These are phyloP conservation scores for Penicillium sp. DNA, from an alignment of 2,329 filamentous ascomycete species.

Conservation along the genomic window DNA sequence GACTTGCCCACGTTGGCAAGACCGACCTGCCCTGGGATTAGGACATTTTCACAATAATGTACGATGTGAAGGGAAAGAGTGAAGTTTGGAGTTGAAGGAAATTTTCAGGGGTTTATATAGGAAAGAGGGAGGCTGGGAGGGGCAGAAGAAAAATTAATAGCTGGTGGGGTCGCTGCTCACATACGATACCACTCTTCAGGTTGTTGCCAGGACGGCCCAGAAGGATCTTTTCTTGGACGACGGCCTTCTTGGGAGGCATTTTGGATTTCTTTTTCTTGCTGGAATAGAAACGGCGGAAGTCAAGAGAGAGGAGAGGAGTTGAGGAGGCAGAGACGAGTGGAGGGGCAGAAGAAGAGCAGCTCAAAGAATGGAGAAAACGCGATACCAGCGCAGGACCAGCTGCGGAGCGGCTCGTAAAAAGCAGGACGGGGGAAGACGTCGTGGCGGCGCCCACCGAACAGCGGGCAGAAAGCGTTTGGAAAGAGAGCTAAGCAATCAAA, in stretches of 20 bases:
- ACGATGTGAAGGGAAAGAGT: constrained; percentile 20
- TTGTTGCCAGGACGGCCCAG: constrained; percentile 96
- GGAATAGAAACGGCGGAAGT: constrained; percentile 57
- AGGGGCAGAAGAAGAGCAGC: constrained; percentile 32
- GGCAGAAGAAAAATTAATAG: constrained; percentile 31
- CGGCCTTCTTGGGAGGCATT: constrained; percentile 95
- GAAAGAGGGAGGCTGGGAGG: constrained; percentile 20
- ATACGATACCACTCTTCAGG: constrained; percentile 96
- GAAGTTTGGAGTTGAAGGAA: constrained; percentile 9
- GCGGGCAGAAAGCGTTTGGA: constrained; percentile 11
- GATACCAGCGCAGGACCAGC: constrained; percentile 65
- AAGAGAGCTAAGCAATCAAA: background rate
- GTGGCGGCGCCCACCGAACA: constrained; percentile 21
- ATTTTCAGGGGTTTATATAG: constrained; percentile 17
- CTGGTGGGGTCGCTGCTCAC: constrained; percentile 62
- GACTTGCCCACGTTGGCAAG: constrained; percentile 99
- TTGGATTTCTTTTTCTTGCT: constrained; percentile 63
- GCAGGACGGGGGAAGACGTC: constrained; percentile 30
- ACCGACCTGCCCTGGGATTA: constrained; percentile 70
- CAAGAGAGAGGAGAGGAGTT: constrained; percentile 33
- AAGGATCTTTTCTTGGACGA: constrained; percentile 92
- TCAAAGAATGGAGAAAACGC: constrained; percentile 34
- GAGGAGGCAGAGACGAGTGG: constrained; percentile 57
- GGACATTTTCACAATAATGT: constrained; percentile 15
- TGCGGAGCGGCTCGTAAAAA: constrained; percentile 65